Evolutionary conservation across 805 yeast genomes (phyloP).

Genomic region (Priceomyces melissophilus): DNA sequence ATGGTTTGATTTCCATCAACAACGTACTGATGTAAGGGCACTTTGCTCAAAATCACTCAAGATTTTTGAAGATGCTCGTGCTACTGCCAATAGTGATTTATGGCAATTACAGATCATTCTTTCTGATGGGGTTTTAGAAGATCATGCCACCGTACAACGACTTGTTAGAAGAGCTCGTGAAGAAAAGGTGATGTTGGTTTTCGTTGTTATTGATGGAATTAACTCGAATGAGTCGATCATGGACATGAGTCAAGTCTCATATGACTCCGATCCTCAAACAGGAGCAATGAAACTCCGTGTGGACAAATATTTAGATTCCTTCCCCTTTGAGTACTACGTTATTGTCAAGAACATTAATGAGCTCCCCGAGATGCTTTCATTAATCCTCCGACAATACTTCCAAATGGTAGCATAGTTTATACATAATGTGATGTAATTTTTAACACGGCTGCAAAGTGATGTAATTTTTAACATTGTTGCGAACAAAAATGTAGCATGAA

Average conservation of each 20-base stretch:
- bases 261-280: constrained; percentile 56
- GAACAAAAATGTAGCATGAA: no score
- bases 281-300: constrained; percentile 77
- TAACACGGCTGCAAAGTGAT: background rate
- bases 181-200: constrained; percentile 88
- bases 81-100: constrained; percentile 51
- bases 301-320: constrained; percentile 80
- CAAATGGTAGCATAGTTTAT: constrained; percentile 39
- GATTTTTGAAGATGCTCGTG: constrained; percentile 61
- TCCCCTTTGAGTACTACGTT: constrained; percentile 96
- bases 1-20: constrained; percentile 87
- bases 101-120: constrained; percentile 94
- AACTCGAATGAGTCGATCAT: constrained; percentile 79
- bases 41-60: constrained; percentile 70
- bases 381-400: constrained; percentile 89
- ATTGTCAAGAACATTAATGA: constrained; percentile 87
- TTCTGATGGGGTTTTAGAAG: constrained; percentile 97
- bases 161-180: constrained; percentile 91
- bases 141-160: constrained; percentile 77
- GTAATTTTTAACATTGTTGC: background rate
- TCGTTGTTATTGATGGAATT: constrained; percentile 90
- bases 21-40: constrained; percentile 76
- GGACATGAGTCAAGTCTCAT: constrained; percentile 92
- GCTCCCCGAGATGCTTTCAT: constrained; percentile 85
- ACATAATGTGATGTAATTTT: no score